These are phyloP conservation scores for Fusarium sp. DNA, from an alignment of 2,329 filamentous ascomycete genomes.

Conservation along the genomic window DNA sequence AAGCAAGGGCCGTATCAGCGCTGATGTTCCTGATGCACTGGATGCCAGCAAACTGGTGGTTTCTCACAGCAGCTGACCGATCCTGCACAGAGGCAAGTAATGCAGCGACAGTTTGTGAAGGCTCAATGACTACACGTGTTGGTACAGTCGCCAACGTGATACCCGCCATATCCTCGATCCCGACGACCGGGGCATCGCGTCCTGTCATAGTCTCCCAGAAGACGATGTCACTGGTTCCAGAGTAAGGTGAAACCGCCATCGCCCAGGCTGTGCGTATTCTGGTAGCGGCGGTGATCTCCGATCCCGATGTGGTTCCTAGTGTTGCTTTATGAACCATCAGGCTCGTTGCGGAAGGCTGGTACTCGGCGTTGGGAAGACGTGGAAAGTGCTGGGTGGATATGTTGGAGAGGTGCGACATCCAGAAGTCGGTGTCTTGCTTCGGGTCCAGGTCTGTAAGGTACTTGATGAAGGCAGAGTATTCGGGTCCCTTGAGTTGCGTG, in stretches of 20 bases:
- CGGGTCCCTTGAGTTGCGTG: neutral
- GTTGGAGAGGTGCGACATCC: conserved; percentile 23
- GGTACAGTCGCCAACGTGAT: conserved; percentile 38
- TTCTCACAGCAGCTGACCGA: conserved; percentile 20
- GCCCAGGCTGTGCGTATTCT: conserved; percentile 40
- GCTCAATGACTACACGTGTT: neutral
- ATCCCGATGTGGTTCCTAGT: neutral
- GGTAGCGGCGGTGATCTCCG: conserved; percentile 31
- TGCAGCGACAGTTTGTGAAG: neutral
- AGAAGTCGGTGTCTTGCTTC: conserved; percentile 19
- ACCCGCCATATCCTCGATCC: conserved; percentile 35
- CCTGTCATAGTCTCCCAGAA: conserved; percentile 41
- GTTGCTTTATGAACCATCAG: conserved; percentile 29
- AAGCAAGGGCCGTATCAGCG: conserved; percentile 27
- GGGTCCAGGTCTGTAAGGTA: conserved; percentile 10
- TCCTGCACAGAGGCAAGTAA: conserved; percentile 24
- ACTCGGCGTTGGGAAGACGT: conserved; percentile 26
- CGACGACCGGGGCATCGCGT: conserved; percentile 33
- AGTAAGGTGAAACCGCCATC: conserved; percentile 32
- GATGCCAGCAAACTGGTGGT: conserved; percentile 27
- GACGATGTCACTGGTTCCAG: conserved; percentile 28
- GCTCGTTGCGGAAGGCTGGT: conserved; percentile 27
- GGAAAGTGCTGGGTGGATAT: conserved; percentile 36
- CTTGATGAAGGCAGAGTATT: conserved; percentile 26
- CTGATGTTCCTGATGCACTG: conserved; percentile 32